Percentiles rank a stretch among this genome's conserved stretches.
phyloP scores from a whole-genome alignment of 257 asterid species.

The Ligustrum vulgare region DNA sequence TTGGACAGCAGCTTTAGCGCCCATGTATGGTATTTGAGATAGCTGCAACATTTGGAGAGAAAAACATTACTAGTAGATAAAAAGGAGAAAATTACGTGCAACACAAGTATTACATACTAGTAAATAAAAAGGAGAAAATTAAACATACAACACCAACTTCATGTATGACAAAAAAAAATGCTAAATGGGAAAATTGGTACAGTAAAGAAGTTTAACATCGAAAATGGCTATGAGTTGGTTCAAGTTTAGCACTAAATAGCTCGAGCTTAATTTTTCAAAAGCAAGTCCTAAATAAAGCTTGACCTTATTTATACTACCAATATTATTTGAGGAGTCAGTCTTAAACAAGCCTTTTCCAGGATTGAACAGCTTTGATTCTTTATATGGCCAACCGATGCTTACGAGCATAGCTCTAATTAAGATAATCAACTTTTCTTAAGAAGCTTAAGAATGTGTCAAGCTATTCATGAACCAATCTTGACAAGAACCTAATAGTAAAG shows the following conservation, averaged over 20 bases:
- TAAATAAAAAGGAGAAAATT: not conserved
- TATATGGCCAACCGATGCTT: not conserved
- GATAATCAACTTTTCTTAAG: not conserved
- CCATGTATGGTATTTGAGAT: constrained; percentile 76
- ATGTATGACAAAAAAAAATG: not conserved
- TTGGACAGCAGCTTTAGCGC: constrained; percentile 62
- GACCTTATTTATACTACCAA: not conserved
- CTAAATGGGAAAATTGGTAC: not conserved
- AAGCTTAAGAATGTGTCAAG: not conserved
- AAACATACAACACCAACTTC: not conserved
- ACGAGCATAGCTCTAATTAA: not conserved
- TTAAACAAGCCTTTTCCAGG: not conserved
- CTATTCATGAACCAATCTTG: not conserved
- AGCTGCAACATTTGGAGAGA: constrained; percentile 43
- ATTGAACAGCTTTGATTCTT: not conserved
- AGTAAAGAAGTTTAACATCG: not conserved
- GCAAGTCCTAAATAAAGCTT: not conserved
- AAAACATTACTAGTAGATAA: too few relatives aligned
- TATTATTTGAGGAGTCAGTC: not conserved
- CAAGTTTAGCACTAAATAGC: too few relatives aligned
- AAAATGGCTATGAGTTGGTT: not conserved
- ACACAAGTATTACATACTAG: too few relatives aligned
- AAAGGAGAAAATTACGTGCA: too few relatives aligned
- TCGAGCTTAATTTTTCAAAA: too few relatives aligned
- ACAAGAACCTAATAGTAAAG: not conserved